Evolutionary conservation across 1,284 basidiomycete species (phyloP).

Genomic region (Heliocybe sulcata): DNA sequence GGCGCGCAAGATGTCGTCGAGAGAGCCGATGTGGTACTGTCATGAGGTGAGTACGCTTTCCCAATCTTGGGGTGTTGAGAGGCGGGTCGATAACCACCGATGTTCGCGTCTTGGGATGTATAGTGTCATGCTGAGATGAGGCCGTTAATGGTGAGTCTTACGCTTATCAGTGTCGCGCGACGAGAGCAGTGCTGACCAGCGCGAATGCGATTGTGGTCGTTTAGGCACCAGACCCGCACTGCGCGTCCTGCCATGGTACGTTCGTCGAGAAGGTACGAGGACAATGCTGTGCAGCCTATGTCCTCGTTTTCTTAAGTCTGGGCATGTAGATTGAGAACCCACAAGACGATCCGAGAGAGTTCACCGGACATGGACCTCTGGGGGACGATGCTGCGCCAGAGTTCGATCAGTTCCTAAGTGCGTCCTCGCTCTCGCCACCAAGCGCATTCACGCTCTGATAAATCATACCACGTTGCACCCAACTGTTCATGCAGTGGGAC

Average conservation of each 20-base stretch:
- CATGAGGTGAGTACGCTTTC: slow-evolving; percentile 45
- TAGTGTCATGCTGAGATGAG: slow-evolving; percentile 76
- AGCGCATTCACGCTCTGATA: slow-evolving; percentile 3
- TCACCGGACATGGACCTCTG: slow-evolving; percentile 29
- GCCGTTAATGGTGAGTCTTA: slow-evolving; percentile 61
- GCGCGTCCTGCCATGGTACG: slow-evolving; percentile 61
- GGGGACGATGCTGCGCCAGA: slow-evolving; percentile 28
- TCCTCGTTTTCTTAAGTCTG: not conserved
- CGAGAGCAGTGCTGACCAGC: no score
- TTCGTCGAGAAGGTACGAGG: slow-evolving; percentile 68
- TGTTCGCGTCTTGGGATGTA: slow-evolving; percentile 8
- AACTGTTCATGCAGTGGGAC: slow-evolving; percentile 6
- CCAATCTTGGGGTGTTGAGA: not conserved
- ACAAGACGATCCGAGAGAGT: slow-evolving; percentile 63
- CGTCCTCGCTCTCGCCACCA: slow-evolving; percentile 13
- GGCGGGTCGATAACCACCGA: not conserved
- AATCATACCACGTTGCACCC: not conserved
- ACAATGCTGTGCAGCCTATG: slow-evolving; percentile 1
- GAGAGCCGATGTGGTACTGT: slow-evolving; percentile 73
- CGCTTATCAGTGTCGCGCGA: no score
- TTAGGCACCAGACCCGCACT: slow-evolving; percentile 69
- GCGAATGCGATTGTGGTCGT: no score
- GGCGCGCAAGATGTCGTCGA: slow-evolving; percentile 43
- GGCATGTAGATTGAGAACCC: slow-evolving; percentile 58
- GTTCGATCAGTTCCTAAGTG: slow-evolving; percentile 42